A percentile compares a stretch with the other conserved stretches of the same genome.
These are phyloP conservation scores for Laburnicola sp. DNA, from an alignment of 2,329 filamentous ascomycete species.

Conservation along the genomic window DNA sequence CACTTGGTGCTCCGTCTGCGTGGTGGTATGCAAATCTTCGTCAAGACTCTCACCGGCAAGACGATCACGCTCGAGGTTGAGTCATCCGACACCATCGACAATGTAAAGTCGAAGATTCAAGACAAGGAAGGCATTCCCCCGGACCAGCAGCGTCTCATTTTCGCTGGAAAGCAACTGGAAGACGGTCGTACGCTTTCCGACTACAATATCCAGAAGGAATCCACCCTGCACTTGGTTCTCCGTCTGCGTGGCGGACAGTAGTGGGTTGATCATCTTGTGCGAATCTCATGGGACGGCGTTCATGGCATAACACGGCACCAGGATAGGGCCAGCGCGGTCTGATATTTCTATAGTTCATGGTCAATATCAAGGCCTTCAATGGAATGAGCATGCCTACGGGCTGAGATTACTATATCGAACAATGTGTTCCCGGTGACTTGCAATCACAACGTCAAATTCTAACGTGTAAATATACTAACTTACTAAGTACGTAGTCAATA, in stretches of 20 bases:
- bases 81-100: slow-evolving; percentile 88
- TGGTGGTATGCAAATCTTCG: slow-evolving; percentile 70
- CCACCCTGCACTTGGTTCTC: slow-evolving; percentile 66
- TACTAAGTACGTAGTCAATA: no score
- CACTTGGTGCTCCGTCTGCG: slow-evolving; percentile 85
- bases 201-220: slow-evolving; percentile 91
- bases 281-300: slow-evolving; percentile 38
- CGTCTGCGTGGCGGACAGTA: slow-evolving; percentile 61
- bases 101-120: slow-evolving; percentile 89
- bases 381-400: slow-evolving; percentile 38
- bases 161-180: slow-evolving; percentile 90
- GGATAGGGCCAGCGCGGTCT: slow-evolving; percentile 20
- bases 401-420: no score
- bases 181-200: slow-evolving; percentile 88
- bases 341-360: slow-evolving; percentile 36
- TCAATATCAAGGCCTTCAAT: slow-evolving; percentile 29
- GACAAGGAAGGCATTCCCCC: slow-evolving; percentile 81
- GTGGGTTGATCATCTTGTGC: slow-evolving; percentile 20
- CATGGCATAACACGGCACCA: slow-evolving; percentile 26
- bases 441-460: background rate
- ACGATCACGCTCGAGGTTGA: slow-evolving; percentile 93
- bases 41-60: slow-evolving; percentile 72
- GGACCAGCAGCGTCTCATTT: slow-evolving; percentile 92
- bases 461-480: slow-evolving; percentile 1
- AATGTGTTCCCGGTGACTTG: slow-evolving; percentile 22